Conservation (phyloP, 352 stramenopile species). For the Peronospora destructor region DNA sequence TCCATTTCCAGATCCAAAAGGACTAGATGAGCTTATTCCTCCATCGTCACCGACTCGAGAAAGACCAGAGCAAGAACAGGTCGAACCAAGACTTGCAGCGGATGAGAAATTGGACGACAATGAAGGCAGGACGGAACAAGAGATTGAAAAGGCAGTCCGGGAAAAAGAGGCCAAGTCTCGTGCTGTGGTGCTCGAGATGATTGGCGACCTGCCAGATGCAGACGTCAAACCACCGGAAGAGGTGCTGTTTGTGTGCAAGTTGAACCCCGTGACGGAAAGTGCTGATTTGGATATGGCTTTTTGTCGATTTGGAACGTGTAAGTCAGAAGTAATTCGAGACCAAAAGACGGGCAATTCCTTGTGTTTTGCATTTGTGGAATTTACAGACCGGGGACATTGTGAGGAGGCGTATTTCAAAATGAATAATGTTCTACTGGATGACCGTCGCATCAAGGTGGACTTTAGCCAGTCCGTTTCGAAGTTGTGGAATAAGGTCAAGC, state of each 20-base stretch:
- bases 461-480: conserved; percentile 98
- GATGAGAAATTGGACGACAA: conserved; percentile 83
- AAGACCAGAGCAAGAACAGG: conserved; percentile 86
- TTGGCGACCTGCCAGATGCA: conserved; percentile 95
- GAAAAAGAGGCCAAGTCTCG: conserved; percentile 92
- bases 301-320: conserved; percentile 84
- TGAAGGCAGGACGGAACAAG: conserved; percentile 70
- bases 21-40: conserved; percentile 59
- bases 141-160: conserved; percentile 84
- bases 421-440: conserved; percentile 99
- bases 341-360: conserved; percentile 95
- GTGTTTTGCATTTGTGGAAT: conserved; percentile 99
- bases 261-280: conserved; percentile 92
- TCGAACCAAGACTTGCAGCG: conserved; percentile 85
- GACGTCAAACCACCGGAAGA: conserved; percentile 97
- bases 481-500: conserved; percentile 91
- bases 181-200: conserved; percentile 98
- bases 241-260: conserved; percentile 97
- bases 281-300: conserved; percentile 94
- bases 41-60: conserved; percentile 81
- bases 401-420: conserved; percentile 99
- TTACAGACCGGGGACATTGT: conserved; percentile 90
- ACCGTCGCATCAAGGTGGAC: conserved; percentile 92
- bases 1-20: conserved; percentile 66
- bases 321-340: conserved; percentile 95